Percentiles rank a stretch among this genome's conserved stretches.
Conservation (phyloP, 2,329 filamentous ascomycete species). For the Endothia cerciana region DNA sequence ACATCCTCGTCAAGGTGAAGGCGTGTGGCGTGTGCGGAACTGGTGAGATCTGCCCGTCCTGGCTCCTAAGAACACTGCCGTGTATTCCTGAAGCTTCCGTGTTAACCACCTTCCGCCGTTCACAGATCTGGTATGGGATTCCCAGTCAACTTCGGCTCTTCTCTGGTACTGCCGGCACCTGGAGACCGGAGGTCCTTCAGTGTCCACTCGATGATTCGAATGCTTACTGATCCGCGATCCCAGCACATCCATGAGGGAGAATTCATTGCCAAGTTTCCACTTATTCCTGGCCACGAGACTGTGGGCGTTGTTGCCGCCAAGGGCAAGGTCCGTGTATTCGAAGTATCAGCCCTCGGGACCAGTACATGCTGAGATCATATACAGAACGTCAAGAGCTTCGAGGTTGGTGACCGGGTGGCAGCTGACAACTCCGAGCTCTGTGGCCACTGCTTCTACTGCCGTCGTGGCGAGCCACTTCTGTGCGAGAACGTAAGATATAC, state of each 20-base stretch:
- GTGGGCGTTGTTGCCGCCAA: conserved; percentile 66
- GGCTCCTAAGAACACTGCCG: conserved; percentile 22
- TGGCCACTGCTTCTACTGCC: conserved; percentile 74
- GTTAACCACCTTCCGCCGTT: conserved; percentile 31
- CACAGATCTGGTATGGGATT: conserved; percentile 42
- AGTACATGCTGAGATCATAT: neutral
- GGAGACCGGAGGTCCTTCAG: neutral
- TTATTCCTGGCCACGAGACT: conserved; percentile 71
- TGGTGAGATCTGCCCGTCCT: conserved; percentile 42
- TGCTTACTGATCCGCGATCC: neutral
- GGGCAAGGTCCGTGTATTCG: conserved; percentile 39
- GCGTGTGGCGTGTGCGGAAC: conserved; percentile 67
- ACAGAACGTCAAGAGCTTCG: conserved; percentile 61
- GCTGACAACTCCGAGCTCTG: conserved; percentile 70
- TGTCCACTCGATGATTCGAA: conserved; percentile 20
- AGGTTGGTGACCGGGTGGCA: conserved; percentile 66
- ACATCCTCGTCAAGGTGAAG: conserved; percentile 69
- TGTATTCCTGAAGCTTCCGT: neutral
- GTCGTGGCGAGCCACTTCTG: conserved; percentile 67
- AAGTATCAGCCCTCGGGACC: neutral
- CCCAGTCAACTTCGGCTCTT: neutral
- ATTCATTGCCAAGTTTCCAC: conserved; percentile 65
- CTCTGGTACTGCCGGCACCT: neutral
- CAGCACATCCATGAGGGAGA: conserved; percentile 69
- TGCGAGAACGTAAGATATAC: conserved; percentile 59